These are phyloP conservation scores for Maudiozyma serrabonitensis DNA, from an alignment of 805 yeast species.

Conservation along the genomic window DNA sequence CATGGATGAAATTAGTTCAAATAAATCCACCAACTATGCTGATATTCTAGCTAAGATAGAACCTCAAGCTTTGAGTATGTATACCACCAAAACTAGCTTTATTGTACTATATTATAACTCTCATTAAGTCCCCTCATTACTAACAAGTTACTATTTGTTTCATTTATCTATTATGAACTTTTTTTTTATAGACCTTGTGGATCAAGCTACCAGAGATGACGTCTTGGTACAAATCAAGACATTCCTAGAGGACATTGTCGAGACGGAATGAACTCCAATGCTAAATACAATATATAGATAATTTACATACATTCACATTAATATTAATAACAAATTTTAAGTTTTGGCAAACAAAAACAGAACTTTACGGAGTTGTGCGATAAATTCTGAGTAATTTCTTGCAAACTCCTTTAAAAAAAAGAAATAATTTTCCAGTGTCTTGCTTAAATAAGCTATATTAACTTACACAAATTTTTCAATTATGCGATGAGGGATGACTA, in stretches of 20 bases:
- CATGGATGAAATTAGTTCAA: constrained; percentile 34
- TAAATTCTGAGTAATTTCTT: no score
- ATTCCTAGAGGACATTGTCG: constrained; percentile 45
- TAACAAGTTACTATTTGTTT: not conserved
- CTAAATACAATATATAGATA: not conserved
- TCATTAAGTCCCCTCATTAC: not conserved
- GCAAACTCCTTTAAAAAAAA: no score
- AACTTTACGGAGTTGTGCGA: no score
- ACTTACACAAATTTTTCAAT: not conserved
- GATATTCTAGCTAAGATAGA: constrained; percentile 43
- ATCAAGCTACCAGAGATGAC: constrained; percentile 52
- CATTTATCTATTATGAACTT: not conserved
- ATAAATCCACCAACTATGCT: constrained; percentile 40
- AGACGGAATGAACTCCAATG: constrained; percentile 21
- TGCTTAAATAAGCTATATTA: no score
- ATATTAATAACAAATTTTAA: not conserved
- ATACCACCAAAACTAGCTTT: no score
- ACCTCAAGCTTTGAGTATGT: constrained; percentile 52
- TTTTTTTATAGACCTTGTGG: constrained; percentile 42
- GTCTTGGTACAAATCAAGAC: constrained; percentile 47
- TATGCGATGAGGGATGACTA: no score
- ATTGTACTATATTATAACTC: not conserved
- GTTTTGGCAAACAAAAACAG: not conserved
- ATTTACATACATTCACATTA: no score
- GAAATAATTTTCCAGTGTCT: no score